These are phyloP conservation scores for Eucalyptus pumila DNA, from an alignment of 345 rosid genomes.

Conservation along the genomic window DNA sequence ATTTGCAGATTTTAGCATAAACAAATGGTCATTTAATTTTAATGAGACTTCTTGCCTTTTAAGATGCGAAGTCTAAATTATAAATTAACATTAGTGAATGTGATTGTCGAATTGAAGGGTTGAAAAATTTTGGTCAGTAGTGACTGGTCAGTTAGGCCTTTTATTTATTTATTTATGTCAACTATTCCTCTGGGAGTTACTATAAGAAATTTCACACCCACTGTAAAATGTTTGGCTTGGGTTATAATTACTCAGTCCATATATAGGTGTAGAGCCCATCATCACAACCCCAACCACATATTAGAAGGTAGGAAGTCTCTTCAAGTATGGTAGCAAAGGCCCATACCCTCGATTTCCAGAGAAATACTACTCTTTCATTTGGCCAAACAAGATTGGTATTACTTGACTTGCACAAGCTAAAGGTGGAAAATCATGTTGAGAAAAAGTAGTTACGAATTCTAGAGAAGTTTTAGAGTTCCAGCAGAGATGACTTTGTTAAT, in stretches of 20 bases:
- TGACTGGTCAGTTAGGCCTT: not conserved
- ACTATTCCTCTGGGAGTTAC: not conserved
- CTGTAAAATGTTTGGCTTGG: not conserved
- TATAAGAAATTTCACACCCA: not conserved
- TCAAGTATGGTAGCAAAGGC: not conserved
- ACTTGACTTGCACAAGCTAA: not conserved
- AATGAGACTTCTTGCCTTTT: not conserved
- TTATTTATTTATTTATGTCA: no score
- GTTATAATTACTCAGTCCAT: not conserved
- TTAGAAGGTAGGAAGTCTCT: not conserved
- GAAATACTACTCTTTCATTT: not conserved
- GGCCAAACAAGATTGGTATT: not conserved
- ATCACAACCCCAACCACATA: rapidly evolving
- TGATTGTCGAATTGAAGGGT: not conserved
- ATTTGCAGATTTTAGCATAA: not conserved
- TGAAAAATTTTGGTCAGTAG: not conserved
- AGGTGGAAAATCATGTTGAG: not conserved
- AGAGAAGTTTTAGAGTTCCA: not conserved
- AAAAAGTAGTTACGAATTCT: not conserved
- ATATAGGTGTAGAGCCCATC: not conserved
- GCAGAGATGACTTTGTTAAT: not conserved
- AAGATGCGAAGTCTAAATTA: not conserved
- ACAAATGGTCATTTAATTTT: not conserved
- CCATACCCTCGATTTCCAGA: not conserved
- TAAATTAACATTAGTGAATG: not conserved